These are phyloP conservation scores for Corynespora cassiicola DNA, from an alignment of 2,329 filamentous ascomycete genomes.

Conservation along the genomic window DNA sequence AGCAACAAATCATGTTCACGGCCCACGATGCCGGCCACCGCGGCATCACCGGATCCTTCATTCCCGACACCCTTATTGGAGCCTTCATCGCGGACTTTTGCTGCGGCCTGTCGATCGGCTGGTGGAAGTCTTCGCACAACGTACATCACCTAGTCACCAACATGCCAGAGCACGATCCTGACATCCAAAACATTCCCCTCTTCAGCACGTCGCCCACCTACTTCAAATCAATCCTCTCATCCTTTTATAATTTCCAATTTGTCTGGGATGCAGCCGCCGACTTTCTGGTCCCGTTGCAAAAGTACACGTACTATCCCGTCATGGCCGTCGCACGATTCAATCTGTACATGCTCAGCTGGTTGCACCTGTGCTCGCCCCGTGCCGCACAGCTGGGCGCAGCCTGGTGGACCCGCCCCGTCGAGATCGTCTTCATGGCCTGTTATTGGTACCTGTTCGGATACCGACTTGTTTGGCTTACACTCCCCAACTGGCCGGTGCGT, in stretches of 20 bases:
- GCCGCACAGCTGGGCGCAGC: conserved; percentile 78
- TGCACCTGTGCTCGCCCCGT: conserved; percentile 73
- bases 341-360: conserved; percentile 81
- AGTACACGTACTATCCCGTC: conserved; percentile 83
- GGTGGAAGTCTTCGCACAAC: conserved; percentile 75
- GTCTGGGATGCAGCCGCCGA: conserved; percentile 77
- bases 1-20: conserved; percentile 74
- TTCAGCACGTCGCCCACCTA: conserved; percentile 87
- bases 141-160: conserved; percentile 73
- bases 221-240: conserved; percentile 74
- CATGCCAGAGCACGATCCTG: conserved; percentile 57
- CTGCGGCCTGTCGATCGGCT: conserved; percentile 70
- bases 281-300: conserved; percentile 74
- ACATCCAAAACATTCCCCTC: conserved; percentile 73
- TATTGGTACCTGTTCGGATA: conserved; percentile 93
- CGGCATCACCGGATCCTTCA: conserved; percentile 67
- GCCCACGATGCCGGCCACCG: conserved; percentile 71
- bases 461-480: conserved; percentile 73
- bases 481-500: conserved; percentile 73
- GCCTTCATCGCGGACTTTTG: conserved; percentile 70
- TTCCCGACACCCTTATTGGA: conserved; percentile 65
- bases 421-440: conserved; percentile 75
- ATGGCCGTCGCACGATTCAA: conserved; percentile 86
- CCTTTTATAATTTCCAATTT: conserved; percentile 85
- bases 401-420: conserved; percentile 84